A percentile compares a stretch with the other conserved stretches of the same genome.
Evolutionary conservation across 2,329 filamentous ascomycete genomes (phyloP).

Genomic region (Fusarium brevicatenulatum): DNA sequence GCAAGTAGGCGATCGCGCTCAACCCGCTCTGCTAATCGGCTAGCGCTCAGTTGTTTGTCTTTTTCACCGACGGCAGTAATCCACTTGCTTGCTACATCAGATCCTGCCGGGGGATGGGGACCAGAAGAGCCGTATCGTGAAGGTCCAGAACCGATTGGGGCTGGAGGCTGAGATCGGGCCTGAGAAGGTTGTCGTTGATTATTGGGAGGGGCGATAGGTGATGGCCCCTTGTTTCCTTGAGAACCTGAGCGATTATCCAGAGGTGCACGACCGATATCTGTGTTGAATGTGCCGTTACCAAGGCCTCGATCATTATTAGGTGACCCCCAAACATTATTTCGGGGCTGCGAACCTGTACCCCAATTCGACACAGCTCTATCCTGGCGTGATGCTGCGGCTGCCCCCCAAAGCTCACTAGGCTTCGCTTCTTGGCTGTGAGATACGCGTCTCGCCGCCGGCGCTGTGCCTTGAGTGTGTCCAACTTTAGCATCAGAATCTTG

Average conservation of each 20-base stretch:
- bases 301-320: conserved; percentile 77
- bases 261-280: conserved; percentile 63
- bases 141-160: conserved; percentile 48
- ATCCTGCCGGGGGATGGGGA: conserved; percentile 45
- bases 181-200: conserved; percentile 41
- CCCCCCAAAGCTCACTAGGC: conserved; percentile 52
- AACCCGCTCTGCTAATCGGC: conserved; percentile 52
- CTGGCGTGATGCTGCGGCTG: conserved; percentile 50
- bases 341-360: conserved; percentile 57
- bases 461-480: conserved; percentile 23
- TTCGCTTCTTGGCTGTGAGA: conserved; percentile 50
- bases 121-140: conserved; percentile 45
- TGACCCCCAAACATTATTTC: conserved; percentile 81
- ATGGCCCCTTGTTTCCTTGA: conserved; percentile 53
- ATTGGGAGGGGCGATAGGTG: conserved; percentile 56
- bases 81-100: conserved; percentile 56
- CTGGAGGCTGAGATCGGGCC: conserved; percentile 44
- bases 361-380: conserved; percentile 62
- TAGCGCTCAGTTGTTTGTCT: conserved; percentile 57
- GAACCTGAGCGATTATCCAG: conserved; percentile 50
- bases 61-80: conserved; percentile 55
- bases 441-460: conserved; percentile 41
- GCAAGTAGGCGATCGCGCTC: conserved; percentile 57
- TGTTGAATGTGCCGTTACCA: conserved; percentile 80
- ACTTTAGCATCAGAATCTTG: conserved; percentile 22